A percentile compares a stretch with the other conserved stretches of the same genome.
Evolutionary conservation across 2,329 filamentous ascomycete genomes (phyloP).

Genomic region (Talaromyces rugulosus): DNA sequence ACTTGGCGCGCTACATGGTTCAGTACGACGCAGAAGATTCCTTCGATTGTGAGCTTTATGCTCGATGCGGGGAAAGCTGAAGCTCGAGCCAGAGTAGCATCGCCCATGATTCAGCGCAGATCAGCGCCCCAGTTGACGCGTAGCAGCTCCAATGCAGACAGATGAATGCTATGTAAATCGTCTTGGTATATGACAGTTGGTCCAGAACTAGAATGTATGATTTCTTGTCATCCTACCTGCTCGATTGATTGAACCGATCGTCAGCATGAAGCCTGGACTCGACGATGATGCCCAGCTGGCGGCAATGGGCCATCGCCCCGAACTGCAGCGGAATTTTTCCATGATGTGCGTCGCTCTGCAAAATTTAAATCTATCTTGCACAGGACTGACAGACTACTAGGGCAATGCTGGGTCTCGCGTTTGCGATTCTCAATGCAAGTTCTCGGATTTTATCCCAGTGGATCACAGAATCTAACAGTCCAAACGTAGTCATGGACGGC

Average conservation of each 20-base stretch:
- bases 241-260: background rate
- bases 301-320: background rate
- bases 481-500: background rate
- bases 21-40: background rate
- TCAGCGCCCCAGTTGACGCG: background rate
- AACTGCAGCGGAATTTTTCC: background rate
- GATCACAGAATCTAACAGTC: background rate
- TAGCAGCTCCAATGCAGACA: background rate
- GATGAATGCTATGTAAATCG: background rate
- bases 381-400: background rate
- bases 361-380: background rate
- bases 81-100: background rate
- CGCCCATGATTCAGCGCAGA: background rate
- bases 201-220: background rate
- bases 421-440: background rate
- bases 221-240: background rate
- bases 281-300: background rate
- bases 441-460: background rate
- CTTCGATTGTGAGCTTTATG: background rate
- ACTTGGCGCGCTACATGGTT: background rate
- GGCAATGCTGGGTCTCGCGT: background rate
- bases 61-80: background rate
- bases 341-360: background rate
- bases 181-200: background rate
- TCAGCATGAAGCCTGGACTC: background rate